A percentile compares a stretch with the other conserved stretches of the same genome.
Evolutionary conservation across 1,284 basidiomycete species (phyloP).

Genomic region (Sphaerobolus stellatus): DNA sequence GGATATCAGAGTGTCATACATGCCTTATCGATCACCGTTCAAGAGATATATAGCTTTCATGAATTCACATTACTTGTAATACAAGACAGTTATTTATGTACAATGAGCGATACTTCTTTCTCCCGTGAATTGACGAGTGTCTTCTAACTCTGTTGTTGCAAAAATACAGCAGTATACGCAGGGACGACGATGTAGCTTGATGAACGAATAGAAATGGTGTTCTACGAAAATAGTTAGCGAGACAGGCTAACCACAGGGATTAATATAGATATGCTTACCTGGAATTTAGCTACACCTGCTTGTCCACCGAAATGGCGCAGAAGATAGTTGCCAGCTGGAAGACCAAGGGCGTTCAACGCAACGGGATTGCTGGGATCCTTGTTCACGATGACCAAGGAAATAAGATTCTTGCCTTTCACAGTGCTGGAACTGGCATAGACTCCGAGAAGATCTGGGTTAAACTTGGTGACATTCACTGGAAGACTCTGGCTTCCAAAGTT

Average conservation of each 20-base stretch:
- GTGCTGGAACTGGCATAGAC: slow-evolving; percentile 44
- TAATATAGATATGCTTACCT: slow-evolving; percentile 36
- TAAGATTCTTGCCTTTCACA: slow-evolving; percentile 25
- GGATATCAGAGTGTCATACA: too few species aligned
- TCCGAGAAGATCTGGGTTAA: slow-evolving; percentile 40
- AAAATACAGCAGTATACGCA: slow-evolving; percentile 47
- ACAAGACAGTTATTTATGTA: too few species aligned
- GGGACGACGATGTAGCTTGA: slow-evolving; percentile 45
- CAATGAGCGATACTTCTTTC: too few species aligned
- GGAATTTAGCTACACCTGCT: slow-evolving; percentile 51
- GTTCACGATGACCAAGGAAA: slow-evolving; percentile 49
- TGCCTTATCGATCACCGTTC: too few species aligned
- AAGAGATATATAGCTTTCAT: too few species aligned
- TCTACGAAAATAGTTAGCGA: slow-evolving; percentile 27
- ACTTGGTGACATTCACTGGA: slow-evolving; percentile 41
- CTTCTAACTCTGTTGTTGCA: slow-evolving; percentile 35
- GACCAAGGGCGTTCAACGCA: slow-evolving; percentile 38
- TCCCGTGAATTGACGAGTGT: too few species aligned
- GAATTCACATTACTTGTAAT: too few species aligned
- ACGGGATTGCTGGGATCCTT: slow-evolving; percentile 41
- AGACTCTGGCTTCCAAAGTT: slow-evolving; percentile 43
- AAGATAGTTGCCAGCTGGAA: slow-evolving; percentile 47
- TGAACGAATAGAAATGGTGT: slow-evolving; percentile 36
- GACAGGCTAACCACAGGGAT: not conserved
- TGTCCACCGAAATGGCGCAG: slow-evolving; percentile 51